Percentiles rank a stretch among this genome's conserved stretches.
phyloP scores from a whole-genome alignment of 371 early-diverging fungal species.

The Mucor piriformis region DNA sequence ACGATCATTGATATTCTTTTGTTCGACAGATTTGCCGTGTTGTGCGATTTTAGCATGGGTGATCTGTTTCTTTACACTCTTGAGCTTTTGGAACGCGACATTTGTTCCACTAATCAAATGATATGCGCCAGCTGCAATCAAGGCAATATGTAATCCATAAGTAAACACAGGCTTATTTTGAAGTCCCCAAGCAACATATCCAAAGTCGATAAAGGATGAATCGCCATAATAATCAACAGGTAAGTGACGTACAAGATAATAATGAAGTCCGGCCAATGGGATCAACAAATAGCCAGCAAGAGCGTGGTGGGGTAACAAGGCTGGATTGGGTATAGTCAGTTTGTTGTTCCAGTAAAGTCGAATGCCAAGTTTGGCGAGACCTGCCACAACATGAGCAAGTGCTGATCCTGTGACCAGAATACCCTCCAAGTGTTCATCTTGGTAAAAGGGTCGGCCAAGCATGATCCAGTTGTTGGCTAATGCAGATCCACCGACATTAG shows the following conservation, averaged over 20 bases:
- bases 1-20: conserved; percentile 33
- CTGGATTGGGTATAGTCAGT: conserved; percentile 1
- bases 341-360: conserved; percentile 28
- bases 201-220: conserved; percentile 49
- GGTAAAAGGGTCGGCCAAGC: conserved; percentile 48
- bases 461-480: conserved; percentile 39
- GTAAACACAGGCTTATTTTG: conserved; percentile 45
- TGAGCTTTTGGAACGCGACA: conserved; percentile 13
- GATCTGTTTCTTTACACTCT: not conserved
- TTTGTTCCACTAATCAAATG: conserved; percentile 40
- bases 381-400: conserved; percentile 35
- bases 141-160: conserved; percentile 33
- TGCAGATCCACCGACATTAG: conserved; percentile 37
- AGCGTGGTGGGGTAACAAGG: conserved; percentile 27
- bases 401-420: conserved; percentile 44
- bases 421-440: conserved; percentile 46
- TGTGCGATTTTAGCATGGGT: not conserved
- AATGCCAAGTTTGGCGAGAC: conserved; percentile 36
- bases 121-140: conserved; percentile 32
- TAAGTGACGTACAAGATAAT: conserved; percentile 32
- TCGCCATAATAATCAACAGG: conserved; percentile 48
- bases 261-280: conserved; percentile 38
- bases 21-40: conserved; percentile 5
- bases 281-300: conserved; percentile 32
- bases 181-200: conserved; percentile 45